Evolutionary conservation across 2,329 filamentous ascomycete genomes (phyloP).

Genomic region (Talaromyces sp.): DNA sequence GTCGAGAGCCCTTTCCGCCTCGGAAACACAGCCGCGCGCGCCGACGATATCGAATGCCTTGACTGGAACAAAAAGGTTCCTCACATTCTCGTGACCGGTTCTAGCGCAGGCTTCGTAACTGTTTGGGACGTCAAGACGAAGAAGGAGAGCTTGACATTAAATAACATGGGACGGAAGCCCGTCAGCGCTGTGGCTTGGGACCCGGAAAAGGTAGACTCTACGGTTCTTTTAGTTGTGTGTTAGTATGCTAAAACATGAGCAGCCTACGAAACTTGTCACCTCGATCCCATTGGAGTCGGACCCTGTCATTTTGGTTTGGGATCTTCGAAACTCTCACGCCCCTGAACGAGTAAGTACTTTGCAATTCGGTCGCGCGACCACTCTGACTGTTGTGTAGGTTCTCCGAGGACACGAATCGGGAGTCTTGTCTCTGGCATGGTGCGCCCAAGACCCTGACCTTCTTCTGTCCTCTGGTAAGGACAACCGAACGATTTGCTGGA

Average conservation of each 20-base stretch:
- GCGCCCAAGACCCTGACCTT: conserved; percentile 80
- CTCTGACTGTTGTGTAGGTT: conserved; percentile 46
- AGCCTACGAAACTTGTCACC: conserved; percentile 86
- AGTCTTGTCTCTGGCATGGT: conserved; percentile 93
- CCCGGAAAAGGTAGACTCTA: conserved; percentile 64
- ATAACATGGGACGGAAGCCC: conserved; percentile 80
- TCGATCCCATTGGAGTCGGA: conserved; percentile 85
- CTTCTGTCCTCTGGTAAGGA: conserved; percentile 94
- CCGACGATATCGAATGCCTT: conserved; percentile 91
- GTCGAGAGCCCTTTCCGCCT: conserved; percentile 81
- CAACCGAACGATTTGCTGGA: conserved; percentile 93
- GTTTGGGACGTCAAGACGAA: conserved; percentile 99
- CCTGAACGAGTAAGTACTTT: conserved; percentile 59
- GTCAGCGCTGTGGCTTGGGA: conserved; percentile 98
- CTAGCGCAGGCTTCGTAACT: conserved; percentile 88
- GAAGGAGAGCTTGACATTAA: conserved; percentile 93
- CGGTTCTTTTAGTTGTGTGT: background rate
- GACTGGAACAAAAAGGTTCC: conserved; percentile 99
- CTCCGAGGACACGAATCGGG: conserved; percentile 92
- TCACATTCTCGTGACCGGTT: conserved; percentile 92
- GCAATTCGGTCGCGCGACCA: too few species aligned
- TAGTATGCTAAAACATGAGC: conserved; percentile 17
- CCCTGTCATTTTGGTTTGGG: conserved; percentile 88
- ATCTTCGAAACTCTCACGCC: conserved; percentile 91
- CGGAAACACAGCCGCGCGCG: conserved; percentile 79